phyloP scores from a whole-genome alignment of 202 grass and related monocot species.

The Setaria viridis region DNA sequence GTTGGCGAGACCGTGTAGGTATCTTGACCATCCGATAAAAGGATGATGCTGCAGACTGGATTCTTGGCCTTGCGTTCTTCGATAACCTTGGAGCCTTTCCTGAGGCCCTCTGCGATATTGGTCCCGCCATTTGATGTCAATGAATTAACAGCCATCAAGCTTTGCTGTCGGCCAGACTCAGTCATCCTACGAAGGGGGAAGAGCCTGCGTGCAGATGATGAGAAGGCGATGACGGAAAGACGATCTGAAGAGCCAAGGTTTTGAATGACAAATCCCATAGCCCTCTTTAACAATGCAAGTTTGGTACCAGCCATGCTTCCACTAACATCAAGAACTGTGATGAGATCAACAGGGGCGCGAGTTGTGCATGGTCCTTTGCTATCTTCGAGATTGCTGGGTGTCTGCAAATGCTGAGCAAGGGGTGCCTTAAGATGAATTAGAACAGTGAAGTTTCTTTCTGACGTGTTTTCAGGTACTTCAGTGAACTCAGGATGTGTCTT shows the following conservation, averaged over 20 bases:
- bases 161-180: constrained; percentile 72
- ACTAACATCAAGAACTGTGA: constrained; percentile 97
- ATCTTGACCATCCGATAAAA: constrained; percentile 93
- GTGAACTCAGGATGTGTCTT: constrained; percentile 77
- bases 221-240: constrained; percentile 90
- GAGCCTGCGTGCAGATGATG: constrained; percentile 75
- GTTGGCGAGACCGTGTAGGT: constrained; percentile 79
- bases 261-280: constrained; percentile 99
- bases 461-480: constrained; percentile 69
- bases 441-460: constrained; percentile 70
- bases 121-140: constrained; percentile 84
- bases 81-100: constrained; percentile 93
- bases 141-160: constrained; percentile 82
- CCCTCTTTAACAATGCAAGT: constrained; percentile 91
- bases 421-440: constrained; percentile 89
- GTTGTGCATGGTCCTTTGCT: constrained; percentile 35
- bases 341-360: constrained; percentile 83
- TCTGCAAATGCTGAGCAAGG: constrained; percentile 46
- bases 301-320: constrained; percentile 97
- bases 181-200: constrained; percentile 88
- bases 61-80: constrained; percentile 87
- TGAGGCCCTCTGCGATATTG: constrained; percentile 87
- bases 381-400: constrained; percentile 19
- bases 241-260: constrained; percentile 85
- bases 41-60: constrained; percentile 95